Evolutionary conservation across 106 monocot species (phyloP).

Genomic region (Narthecium ossifragum): DNA sequence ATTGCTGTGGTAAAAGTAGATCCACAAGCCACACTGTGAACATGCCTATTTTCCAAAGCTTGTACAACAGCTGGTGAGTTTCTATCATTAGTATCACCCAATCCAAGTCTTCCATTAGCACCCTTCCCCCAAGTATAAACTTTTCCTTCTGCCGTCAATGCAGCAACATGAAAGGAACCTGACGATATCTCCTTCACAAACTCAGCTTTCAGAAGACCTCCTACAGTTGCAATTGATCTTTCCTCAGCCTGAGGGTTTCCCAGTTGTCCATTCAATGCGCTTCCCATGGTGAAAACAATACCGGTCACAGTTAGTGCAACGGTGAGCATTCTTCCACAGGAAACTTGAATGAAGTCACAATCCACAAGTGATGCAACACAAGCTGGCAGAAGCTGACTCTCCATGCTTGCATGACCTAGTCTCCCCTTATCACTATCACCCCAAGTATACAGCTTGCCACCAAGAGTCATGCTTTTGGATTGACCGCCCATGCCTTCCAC

Average conservation of each 20-base stretch:
- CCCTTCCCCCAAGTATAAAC: slow-evolving; percentile 80
- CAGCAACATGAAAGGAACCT: slow-evolving; percentile 62
- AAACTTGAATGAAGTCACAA: slow-evolving; percentile 48
- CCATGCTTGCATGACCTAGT: slow-evolving; percentile 40
- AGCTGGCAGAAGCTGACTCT: slow-evolving; percentile 43
- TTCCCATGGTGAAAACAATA: slow-evolving; percentile 45
- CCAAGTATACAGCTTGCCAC: slow-evolving; percentile 60
- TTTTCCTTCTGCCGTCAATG: slow-evolving; percentile 44
- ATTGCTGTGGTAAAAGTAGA: slow-evolving; percentile 59
- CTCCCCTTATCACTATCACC: slow-evolving; percentile 50
- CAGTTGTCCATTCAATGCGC: slow-evolving; percentile 28
- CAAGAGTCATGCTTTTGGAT: slow-evolving; percentile 27
- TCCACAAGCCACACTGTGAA: slow-evolving; percentile 45
- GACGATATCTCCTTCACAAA: slow-evolving; percentile 61
- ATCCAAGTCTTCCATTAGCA: slow-evolving; percentile 53
- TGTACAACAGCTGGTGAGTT: slow-evolving; percentile 47
- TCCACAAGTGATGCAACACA: slow-evolving; percentile 48
- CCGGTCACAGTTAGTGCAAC: slow-evolving; percentile 44
- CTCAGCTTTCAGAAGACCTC: slow-evolving; percentile 49
- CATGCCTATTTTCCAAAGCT: slow-evolving; percentile 50
- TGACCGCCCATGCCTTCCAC: slow-evolving; percentile 28
- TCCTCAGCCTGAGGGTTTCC: slow-evolving; percentile 36
- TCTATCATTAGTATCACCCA: slow-evolving; percentile 54
- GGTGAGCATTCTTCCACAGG: slow-evolving; percentile 43
- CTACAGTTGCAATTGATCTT: slow-evolving; percentile 31